Base-by-base conservation (phyloP, 2,329 filamentous ascomycete species). In the Helminthosporium solani region DNA sequence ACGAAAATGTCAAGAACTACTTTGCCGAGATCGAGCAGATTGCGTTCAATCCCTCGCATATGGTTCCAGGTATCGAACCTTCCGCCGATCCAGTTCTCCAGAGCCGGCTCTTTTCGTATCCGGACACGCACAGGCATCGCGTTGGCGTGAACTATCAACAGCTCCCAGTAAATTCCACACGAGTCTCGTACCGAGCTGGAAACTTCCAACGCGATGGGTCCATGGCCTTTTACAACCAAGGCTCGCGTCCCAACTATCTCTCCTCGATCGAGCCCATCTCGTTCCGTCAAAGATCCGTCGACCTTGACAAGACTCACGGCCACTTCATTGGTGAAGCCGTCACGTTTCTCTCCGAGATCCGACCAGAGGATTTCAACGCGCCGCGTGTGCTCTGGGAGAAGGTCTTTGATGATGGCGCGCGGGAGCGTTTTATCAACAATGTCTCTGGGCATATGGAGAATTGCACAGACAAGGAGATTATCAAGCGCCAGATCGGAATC, bases 141-240 rank as follows among this genome's bases (percentile, higher is more conserved):
- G 63, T 83, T 16, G 80, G 80, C 21, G 72, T 71, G 53, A 83
- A 83, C 68, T 82, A 81, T 61, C 78, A 82, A 60, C 80, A 82
- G 59, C 66, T 83, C 2, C 80, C 80, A 0, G 75, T 81, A 49
- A 70, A 78, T 70, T 56, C 74, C 73, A 68, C 73, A 61, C 71
- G 74, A 74, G 73, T 70, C 77, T 80, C 76, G 77, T 77, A 86
- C 72, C 49, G 75, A 3, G 73, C 79, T 38, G 75, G 71, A 57
- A 86, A 86, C 53, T 87, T 83, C 75, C 85, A 89, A 67, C 82
- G 87, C 50, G 86, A 90, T 60, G 87, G 87, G 14, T 63, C 67
- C 48, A 90, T 89, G 85, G 80, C 83, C 1, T 81, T 83, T 58
- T 76, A 79, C 62, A 86, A 89, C 70, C 81, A 84, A 57, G 81